Evolutionary conservation across 2,329 filamentous ascomycete genomes (phyloP).

Genomic region (Aspergillus viridinutans): DNA sequence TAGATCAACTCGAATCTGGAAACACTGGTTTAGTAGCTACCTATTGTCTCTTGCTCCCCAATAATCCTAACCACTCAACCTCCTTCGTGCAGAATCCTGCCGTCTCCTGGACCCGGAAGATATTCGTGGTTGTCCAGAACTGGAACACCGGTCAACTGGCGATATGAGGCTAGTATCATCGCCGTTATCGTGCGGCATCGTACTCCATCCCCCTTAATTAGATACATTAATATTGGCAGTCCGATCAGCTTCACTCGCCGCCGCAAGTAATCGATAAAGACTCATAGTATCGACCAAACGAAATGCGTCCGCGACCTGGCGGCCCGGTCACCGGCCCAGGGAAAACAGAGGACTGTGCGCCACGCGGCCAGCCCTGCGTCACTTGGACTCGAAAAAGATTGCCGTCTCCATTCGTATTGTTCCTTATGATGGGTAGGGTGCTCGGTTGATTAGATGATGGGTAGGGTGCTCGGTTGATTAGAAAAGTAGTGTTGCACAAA

Average conservation of each 20-base stretch:
- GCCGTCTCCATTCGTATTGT: background rate
- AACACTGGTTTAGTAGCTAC: too few relatives aligned
- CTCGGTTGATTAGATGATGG: constrained; percentile 1
- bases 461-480: background rate
- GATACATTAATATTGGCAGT: too few relatives aligned
- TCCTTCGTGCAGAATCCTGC: background rate
- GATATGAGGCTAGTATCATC: background rate
- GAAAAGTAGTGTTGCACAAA: background rate
- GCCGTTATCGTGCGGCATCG: background rate
- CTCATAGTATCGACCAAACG: constrained; percentile 1
- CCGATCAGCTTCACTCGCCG: background rate
- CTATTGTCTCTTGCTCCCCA: background rate
- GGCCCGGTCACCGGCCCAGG: background rate
- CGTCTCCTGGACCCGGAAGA: background rate
- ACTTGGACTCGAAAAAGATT: background rate
- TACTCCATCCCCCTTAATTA: background rate
- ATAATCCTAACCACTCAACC: background rate
- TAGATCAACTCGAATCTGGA: too few relatives aligned
- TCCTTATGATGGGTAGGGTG: background rate
- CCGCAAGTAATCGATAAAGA: background rate
- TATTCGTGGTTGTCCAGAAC: background rate
- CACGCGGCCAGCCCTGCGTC: constrained; percentile 7
- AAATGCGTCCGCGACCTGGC: constrained; percentile 3
- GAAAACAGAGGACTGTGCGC: constrained; percentile 18
- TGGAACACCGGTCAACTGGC: background rate